Evolutionary conservation across 345 rosid genomes (phyloP), one percentile per base, ranked within the genome.

Genomic region (Noccaea caerulescens): DNA sequence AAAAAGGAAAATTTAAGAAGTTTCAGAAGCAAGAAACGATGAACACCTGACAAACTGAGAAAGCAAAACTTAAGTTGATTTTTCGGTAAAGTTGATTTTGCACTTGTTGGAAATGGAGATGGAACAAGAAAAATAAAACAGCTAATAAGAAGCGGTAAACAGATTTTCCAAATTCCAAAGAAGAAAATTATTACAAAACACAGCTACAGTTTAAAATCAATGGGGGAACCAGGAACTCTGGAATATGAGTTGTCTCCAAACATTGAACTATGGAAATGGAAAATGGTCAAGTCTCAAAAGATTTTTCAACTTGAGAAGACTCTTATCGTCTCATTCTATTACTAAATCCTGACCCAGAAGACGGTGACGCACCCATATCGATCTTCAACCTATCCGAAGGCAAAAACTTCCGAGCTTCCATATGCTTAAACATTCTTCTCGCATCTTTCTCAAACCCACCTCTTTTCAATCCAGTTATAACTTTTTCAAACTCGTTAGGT

Each of bases 381-480:
- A 82, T 44, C 74, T 69, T 64, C 71, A 85, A 72, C 7, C 52
- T 2, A 32, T 83, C 80, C 11, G 94, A 66, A 53, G 82, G 79
- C 10, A 34, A 8, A 63, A 80, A 83, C 41, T 89, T 87, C 68
- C 47, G 84, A 18, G 84, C 80, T 76, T 84, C 82, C 96, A 91
- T 89, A 66, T 82, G 41, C 52, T 18, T 79, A 38, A 7, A 58
- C 62, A 92, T 49, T 70, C 87, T 83, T 47, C 37, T 57, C 58
- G 99, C 96, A 46, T 89, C 92, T 77, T 85, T 78, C 69, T 68
- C 59, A 68, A 91, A 89, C 34, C 95, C 89, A 47, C 92, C 89
- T 4, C 30, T 82, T 10, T 66, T 56, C 61, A 94, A 90, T 70
- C 86, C 96, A 4, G 61, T 52, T 63, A 87, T 73, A 45, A 84